Evolutionary conservation across 2,329 filamentous ascomycete species (phyloP), one percentile per base, ranked within the genome.

Genomic region (Thermomyces lanuginosus): DNA sequence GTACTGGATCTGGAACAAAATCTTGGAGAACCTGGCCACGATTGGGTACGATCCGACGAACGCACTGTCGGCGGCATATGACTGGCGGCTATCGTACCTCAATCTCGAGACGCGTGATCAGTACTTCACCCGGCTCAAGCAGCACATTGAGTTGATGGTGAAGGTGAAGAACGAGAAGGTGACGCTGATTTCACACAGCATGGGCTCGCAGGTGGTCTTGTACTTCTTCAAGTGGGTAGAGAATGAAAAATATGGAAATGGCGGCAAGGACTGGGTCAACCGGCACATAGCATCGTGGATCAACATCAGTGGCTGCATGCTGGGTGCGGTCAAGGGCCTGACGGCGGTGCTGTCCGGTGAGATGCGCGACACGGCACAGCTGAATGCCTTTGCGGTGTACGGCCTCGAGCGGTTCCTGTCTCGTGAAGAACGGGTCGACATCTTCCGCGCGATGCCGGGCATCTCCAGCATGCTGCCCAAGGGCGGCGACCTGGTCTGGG

Each of bases 1-100:
- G 4, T 98, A 98, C 56, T 98, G 89, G 89, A 95, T 98, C 34
- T 93, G 84, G 84, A 93, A 81, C 57, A 95, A 95, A 56, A 93
- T 98, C 34, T 64, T 98, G 26, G 89, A 98, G 56, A 98, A 98
- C 45, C 62, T 98, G 27, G 89, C 89, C 0, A 89, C 83, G 0
- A 78, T 98, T 32, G 89, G 89, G 8, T 98, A 98, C 49, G 89
- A 98, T 46, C 86, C 89, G 13, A 71, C 65, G 2, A 75, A 75
- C 41, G 70, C 71, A 0, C 75, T 73, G 37, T 72, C 70, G 0
- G 71, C 71, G 1, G 67, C 71, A 1, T 76, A 98, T 48, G 89
- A 98, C 55, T 98, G 89, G 89, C 72, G 89, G 13, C 60, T 98
- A 30, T 80, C 81, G 1, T 98, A 92, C 46, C 61, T 67, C 32